phyloP scores from a whole-genome alignment of 805 yeast genomes.

The Pichia californica region DNA sequence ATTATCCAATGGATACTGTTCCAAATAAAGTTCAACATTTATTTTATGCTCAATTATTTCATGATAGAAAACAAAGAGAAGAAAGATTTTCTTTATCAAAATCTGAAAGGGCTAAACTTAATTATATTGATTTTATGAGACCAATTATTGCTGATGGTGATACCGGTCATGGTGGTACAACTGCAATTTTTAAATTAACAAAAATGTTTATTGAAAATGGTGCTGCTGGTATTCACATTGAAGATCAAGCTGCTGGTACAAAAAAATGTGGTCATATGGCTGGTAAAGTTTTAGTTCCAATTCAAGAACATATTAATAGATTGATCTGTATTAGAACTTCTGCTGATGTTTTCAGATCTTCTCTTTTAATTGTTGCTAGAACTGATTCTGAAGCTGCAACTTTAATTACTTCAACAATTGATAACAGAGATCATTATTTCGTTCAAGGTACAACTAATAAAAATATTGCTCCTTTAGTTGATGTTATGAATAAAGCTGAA shows the following conservation, averaged over 20 bases:
- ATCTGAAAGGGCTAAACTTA: constrained; percentile 61
- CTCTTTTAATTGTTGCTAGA: constrained; percentile 84
- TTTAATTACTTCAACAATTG: constrained; percentile 87
- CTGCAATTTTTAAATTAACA: constrained; percentile 92
- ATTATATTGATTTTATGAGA: constrained; percentile 79
- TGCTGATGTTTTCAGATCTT: constrained; percentile 88
- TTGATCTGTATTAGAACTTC: constrained; percentile 89
- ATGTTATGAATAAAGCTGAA: constrained; percentile 80
- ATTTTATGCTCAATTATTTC: constrained; percentile 95
- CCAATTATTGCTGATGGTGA: constrained; percentile 98
- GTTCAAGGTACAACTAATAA: constrained; percentile 89
- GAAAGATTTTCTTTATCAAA: constrained; percentile 60
- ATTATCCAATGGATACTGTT: constrained; percentile 97
- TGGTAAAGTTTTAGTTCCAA: constrained; percentile 95
- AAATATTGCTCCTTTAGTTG: constrained; percentile 62
- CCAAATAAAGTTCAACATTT: constrained; percentile 97
- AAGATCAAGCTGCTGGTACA: constrained; percentile 98
- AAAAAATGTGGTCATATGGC: constrained; percentile 99
- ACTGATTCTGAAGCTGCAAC: constrained; percentile 98
- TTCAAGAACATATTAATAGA: constrained; percentile 94
- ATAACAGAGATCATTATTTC: constrained; percentile 89
- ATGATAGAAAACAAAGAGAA: constrained; percentile 93
- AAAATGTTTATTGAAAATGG: constrained; percentile 96
- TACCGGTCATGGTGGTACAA: constrained; percentile 98
- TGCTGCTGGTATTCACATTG: constrained; percentile 98